Conservation (phyloP, 352 stramenopile species). For the Pythium aphanidermatum region DNA sequence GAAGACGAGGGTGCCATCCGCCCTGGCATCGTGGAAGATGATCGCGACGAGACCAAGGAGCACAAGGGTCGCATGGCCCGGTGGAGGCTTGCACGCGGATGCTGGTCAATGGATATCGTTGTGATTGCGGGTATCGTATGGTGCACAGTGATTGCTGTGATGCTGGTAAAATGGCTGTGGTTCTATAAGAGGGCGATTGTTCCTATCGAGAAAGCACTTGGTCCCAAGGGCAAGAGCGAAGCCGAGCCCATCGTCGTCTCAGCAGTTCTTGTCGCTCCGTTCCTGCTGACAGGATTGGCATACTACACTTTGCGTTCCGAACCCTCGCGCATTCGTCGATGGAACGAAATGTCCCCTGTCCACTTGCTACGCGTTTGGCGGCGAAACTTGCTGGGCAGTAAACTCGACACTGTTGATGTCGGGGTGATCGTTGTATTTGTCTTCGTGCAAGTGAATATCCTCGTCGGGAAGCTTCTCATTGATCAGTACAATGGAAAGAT, state of each 20-base stretch:
- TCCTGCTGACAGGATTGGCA: slow-evolving; percentile 12
- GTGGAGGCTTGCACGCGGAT: not conserved
- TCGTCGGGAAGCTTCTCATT: slow-evolving; percentile 58
- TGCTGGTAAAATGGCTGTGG: slow-evolving; percentile 20
- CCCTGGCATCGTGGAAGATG: not conserved
- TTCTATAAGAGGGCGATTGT: slow-evolving; percentile 12
- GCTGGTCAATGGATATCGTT: slow-evolving; percentile 2
- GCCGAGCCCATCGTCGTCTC: slow-evolving; percentile 9
- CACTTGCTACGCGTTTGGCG: slow-evolving; percentile 8
- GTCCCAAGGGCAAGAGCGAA: slow-evolving; percentile 6
- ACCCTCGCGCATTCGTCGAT: not conserved
- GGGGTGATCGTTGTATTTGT: slow-evolving; percentile 33
- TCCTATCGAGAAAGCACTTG: slow-evolving; percentile 17
- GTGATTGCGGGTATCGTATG: slow-evolving; percentile 11
- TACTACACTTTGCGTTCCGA: slow-evolving; percentile 10
- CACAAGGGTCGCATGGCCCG: not conserved
- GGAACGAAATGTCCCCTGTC: slow-evolving; percentile 4
- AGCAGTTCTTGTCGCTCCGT: slow-evolving; percentile 8
- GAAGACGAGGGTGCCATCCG: not conserved
- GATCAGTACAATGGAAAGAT: slow-evolving; percentile 62
- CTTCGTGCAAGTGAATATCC: slow-evolving; percentile 52
- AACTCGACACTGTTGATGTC: slow-evolving; percentile 47
- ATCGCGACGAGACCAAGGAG: not conserved
- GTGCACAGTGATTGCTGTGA: slow-evolving; percentile 6
- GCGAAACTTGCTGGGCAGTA: not conserved